These are phyloP conservation scores for Micractinium conductrix DNA, from an alignment of 139 green algal species.

Conservation along the genomic window DNA sequence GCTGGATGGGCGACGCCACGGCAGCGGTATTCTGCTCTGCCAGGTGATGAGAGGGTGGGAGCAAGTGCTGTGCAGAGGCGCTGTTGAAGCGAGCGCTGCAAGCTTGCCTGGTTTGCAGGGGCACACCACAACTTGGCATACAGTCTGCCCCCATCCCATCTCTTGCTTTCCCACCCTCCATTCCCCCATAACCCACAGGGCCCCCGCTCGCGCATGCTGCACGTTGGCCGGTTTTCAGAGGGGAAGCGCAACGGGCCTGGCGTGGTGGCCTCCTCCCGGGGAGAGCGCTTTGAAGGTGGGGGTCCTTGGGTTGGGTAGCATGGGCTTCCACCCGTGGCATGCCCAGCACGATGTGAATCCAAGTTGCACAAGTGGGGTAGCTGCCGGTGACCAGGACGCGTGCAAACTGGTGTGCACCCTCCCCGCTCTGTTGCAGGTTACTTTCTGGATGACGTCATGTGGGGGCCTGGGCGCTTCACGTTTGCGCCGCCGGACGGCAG, in stretches of 20 bases:
- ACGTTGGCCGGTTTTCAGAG: not conserved
- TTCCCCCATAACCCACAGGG: not conserved
- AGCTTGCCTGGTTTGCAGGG: no score
- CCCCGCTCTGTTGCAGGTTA: no score
- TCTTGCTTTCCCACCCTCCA: not conserved
- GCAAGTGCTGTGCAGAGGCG: no score
- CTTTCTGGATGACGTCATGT: slow-evolving; percentile 23
- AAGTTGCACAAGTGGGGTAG: no score
- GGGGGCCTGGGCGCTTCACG: not conserved
- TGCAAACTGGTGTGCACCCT: no score
- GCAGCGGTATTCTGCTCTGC: slow-evolving; percentile 14
- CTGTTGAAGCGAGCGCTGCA: no score
- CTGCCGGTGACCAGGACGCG: no score
- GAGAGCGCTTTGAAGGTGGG: slow-evolving; percentile 13
- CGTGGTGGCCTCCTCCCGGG: not conserved
- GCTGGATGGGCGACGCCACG: slow-evolving; percentile 1
- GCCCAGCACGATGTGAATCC: no score
- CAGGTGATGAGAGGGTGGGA: no score
- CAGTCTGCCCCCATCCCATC: not conserved
- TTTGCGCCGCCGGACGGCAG: not conserved
- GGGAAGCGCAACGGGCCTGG: slow-evolving; percentile 16
- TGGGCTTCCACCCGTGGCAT: no score
- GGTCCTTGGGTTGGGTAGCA: no score
- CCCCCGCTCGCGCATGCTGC: not conserved
- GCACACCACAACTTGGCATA: not conserved